Evolutionary conservation across 768 basidiomycete genomes (phyloP), one percentile per base, ranked within the genome.

Genomic region (Naematelia aurantialba): DNA sequence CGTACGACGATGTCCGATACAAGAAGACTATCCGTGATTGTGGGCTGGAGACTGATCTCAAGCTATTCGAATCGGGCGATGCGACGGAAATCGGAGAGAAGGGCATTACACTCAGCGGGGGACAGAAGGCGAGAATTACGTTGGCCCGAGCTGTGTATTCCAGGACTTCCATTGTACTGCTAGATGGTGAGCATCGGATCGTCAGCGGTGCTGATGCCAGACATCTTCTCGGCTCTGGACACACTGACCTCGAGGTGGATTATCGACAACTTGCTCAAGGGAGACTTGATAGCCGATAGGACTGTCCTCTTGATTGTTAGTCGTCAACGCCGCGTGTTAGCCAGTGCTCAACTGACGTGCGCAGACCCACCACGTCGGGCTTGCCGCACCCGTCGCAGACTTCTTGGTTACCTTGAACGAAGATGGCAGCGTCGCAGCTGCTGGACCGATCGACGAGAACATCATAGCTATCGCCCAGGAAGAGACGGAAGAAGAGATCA

Each of bases 31-130:
- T 77, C 12, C 39, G 65, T n/a, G 65, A 61, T 34, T 77, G 75
- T 51, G 75, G 77, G 5, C 66, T 83, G n/a, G 73, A 78, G 47
- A 79, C 79, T 21, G 83, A 84, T 61, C 69, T 84, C 4, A 76
- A 67, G 25, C 63, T 84, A 25, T 81, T 83, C 58, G 80, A 81
- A 25, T 85, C 85, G 22, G 85, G 86, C 0, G 87, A 87, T 68
- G 66, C 79, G 39, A 87, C 86, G 5, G 86, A 88, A 76, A 83
- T 87, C 24, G 86, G 87, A 5, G 86, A 88, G 70, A 86, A 85
- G 66, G 86, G 86, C 1, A 71, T 85, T 8, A 87, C 72, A 2
- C 55, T 71, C 8, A 80, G 79, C 66, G 84, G 84, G 29, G 84
- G 84, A 31, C 84, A 85, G 68, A 84, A 86, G 79, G 85, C 82